These are phyloP conservation scores for Neonectria magnoliae DNA, from an alignment of 2,329 filamentous ascomycete genomes.

Conservation along the genomic window DNA sequence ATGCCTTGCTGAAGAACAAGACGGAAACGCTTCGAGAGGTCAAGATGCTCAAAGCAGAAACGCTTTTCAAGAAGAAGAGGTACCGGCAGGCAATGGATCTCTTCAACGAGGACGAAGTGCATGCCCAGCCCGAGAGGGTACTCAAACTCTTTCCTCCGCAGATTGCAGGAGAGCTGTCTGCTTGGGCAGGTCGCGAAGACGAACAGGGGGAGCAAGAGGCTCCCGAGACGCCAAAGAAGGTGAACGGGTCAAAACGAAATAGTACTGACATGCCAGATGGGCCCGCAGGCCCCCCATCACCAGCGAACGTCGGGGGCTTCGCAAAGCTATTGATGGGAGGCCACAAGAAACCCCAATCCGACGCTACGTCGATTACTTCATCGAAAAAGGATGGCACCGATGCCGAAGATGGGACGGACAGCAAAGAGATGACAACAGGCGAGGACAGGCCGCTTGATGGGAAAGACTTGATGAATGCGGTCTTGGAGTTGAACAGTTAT, in stretches of 20 bases:
- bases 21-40: constrained; percentile 81
- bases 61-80: constrained; percentile 82
- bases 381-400: constrained; percentile 62
- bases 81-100: constrained; percentile 89
- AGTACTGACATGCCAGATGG: constrained; percentile 44
- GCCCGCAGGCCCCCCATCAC: constrained; percentile 45
- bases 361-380: constrained; percentile 70
- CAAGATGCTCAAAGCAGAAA: constrained; percentile 91
- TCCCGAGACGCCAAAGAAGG: constrained; percentile 38
- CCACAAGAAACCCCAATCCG: constrained; percentile 58
- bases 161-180: constrained; percentile 85
- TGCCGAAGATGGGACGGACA: constrained; percentile 64
- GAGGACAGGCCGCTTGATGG: constrained; percentile 72
- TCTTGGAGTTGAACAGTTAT: constrained; percentile 85
- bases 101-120: constrained; percentile 84
- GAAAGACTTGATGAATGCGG: constrained; percentile 84
- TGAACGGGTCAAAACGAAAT: constrained; percentile 41
- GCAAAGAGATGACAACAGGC: constrained; percentile 53
- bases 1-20: constrained; percentile 88
- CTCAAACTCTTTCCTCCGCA: constrained; percentile 83
- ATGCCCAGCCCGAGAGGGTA: constrained; percentile 89
- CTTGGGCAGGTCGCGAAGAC: constrained; percentile 54
- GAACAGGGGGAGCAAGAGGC: constrained; percentile 53
- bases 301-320: constrained; percentile 58
- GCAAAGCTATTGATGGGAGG: constrained; percentile 62